These are phyloP conservation scores for Cicer judaicum DNA, from an alignment of 306 rosid species.

Conservation along the genomic window DNA sequence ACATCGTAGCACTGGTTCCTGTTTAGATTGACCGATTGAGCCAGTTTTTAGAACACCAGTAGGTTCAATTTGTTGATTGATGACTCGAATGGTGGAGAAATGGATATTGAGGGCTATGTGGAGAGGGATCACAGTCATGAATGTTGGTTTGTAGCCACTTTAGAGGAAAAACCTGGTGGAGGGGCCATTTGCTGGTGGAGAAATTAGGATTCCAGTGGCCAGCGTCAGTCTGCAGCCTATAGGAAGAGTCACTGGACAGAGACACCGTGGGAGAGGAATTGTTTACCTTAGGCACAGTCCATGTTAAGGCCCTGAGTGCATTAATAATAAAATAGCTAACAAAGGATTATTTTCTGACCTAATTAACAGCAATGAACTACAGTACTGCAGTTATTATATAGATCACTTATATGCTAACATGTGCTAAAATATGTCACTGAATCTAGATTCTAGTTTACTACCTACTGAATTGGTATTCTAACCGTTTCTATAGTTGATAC, in stretches of 20 bases:
- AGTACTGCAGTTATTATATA: not conserved
- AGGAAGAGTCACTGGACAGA: slow-evolving; percentile 15
- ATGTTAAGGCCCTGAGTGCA: not conserved
- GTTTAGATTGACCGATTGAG: not conserved
- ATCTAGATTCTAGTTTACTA: not conserved
- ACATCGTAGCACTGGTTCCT: not conserved
- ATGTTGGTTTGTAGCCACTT: not conserved
- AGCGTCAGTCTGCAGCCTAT: slow-evolving; percentile 7
- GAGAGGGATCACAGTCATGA: slow-evolving; percentile 8
- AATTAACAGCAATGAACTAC: not conserved
- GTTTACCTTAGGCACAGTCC: not conserved
- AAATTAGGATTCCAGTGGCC: slow-evolving; percentile 5
- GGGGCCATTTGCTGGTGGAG: not conserved
- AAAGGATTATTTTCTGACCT: slow-evolving; percentile 2
- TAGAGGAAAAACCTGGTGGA: not conserved
- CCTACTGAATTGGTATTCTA: slow-evolving; percentile 19
- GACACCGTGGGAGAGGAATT: slow-evolving; percentile 7
- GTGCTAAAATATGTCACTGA: not conserved
- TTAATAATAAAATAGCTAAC: not conserved
- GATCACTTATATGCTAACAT: slow-evolving; percentile 25
- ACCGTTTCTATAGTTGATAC: slow-evolving; percentile 35
- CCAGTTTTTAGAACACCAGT: not conserved
- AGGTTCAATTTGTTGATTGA: not conserved
- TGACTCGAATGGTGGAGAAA: not conserved
- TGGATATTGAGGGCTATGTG: slow-evolving; percentile 20